Conservation (phyloP, 306 rosid species). For the Lagenaria siceraria region DNA sequence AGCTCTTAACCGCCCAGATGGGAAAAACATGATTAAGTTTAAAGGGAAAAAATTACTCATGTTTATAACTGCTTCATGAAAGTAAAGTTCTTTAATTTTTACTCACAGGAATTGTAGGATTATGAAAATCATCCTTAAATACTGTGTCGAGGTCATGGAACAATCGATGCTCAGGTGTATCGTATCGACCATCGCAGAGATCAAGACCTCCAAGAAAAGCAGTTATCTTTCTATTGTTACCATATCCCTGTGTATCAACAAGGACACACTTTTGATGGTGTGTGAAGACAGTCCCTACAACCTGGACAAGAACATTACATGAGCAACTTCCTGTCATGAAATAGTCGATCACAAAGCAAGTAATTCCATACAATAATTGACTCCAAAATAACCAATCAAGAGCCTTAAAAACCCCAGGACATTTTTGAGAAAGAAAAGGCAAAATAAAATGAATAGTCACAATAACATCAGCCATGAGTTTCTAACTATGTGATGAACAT, state of each 20-base stretch:
- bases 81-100: background rate
- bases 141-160: constrained; percentile 55
- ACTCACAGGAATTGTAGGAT: constrained; percentile 82
- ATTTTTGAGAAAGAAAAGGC: background rate
- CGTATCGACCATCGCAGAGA: constrained; percentile 95
- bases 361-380: background rate
- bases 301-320: constrained; percentile 35
- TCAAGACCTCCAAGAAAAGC: constrained; percentile 92
- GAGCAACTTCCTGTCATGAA: background rate
- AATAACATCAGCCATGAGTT: background rate
- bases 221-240: constrained; percentile 72
- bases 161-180: constrained; percentile 86
- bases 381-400: background rate
- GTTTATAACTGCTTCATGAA: background rate
- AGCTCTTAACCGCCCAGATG: background rate
- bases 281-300: constrained; percentile 78
- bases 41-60: background rate
- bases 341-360: background rate
- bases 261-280: constrained; percentile 95
- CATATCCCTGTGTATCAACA: constrained; percentile 71
- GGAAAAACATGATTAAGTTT: background rate
- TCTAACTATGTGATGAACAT: background rate
- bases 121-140: constrained; percentile 58
- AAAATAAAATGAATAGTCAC: background rate
- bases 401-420: constrained; percentile 5